These are phyloP conservation scores for Aspergillus puulaauensis DNA, from an alignment of 2,329 filamentous ascomycete genomes.

Conservation along the genomic window DNA sequence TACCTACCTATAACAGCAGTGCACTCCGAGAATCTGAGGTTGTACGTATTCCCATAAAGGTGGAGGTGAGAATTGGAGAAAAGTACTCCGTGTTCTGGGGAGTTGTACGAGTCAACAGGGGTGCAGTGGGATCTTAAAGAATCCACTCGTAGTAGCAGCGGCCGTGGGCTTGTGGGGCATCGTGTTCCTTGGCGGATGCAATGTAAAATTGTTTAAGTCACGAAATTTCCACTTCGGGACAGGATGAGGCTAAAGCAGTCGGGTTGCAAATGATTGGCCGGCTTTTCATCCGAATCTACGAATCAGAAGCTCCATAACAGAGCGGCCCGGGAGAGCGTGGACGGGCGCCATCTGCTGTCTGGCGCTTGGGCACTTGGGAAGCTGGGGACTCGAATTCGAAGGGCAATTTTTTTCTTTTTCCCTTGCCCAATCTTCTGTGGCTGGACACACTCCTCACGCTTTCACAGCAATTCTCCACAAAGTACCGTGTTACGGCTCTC, in stretches of 20 bases:
- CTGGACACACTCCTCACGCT: too few relatives aligned
- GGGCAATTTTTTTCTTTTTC: too few relatives aligned
- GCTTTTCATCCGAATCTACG: conserved; percentile 19
- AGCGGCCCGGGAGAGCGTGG: not conserved
- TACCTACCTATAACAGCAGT: not conserved
- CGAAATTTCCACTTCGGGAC: conserved; percentile 11
- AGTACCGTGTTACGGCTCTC: not conserved
- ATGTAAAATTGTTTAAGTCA: not conserved
- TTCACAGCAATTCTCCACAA: not conserved
- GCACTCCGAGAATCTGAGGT: not conserved
- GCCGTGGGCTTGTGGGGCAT: not conserved
- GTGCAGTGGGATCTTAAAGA: not conserved
- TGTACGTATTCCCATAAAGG: not conserved
- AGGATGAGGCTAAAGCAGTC: conserved; percentile 15
- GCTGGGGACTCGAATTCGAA: too few relatives aligned
- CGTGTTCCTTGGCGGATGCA: not conserved
- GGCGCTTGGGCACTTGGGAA: too few relatives aligned
- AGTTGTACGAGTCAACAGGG: too few relatives aligned
- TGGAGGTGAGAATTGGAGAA: not conserved
- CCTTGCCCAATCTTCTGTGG: too few relatives aligned
- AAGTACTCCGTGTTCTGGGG: too few relatives aligned
- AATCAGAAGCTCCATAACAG: not conserved
- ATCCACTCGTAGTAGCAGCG: not conserved
- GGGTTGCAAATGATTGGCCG: conserved; percentile 20
- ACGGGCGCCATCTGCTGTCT: too few relatives aligned